A percentile compares a stretch with the other conserved stretches of the same genome.
These are phyloP conservation scores for Clonostachys rhizophaga DNA, from an alignment of 2,329 filamentous ascomycete species.

Conservation along the genomic window DNA sequence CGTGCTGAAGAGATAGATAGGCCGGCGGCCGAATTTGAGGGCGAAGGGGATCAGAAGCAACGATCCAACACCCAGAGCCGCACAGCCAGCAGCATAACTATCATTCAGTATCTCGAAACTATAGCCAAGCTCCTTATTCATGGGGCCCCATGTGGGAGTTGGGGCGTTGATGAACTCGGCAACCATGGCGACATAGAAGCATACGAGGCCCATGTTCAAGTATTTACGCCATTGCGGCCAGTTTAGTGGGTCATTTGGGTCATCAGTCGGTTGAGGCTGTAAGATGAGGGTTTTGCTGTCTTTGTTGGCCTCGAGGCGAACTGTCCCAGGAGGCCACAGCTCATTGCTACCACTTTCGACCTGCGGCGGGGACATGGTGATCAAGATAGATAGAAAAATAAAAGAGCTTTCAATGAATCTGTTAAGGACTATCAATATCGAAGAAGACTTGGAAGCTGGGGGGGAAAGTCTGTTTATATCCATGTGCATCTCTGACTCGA, in stretches of 20 bases:
- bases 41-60: slow-evolving; percentile 38
- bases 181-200: slow-evolving; percentile 1
- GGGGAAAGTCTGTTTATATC: too few species aligned
- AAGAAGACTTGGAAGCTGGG: too few species aligned
- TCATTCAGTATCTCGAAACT: slow-evolving; percentile 33
- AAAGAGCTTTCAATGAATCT: too few species aligned
- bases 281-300: neutral
- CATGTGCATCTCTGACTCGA: too few species aligned
- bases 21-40: slow-evolving; percentile 37
- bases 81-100: slow-evolving; percentile 35
- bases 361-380: too few species aligned
- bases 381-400: too few species aligned
- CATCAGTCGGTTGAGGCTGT: neutral
- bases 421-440: too few species aligned
- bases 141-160: slow-evolving; percentile 26
- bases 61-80: slow-evolving; percentile 30
- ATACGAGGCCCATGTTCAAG: neutral
- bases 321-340: too few species aligned
- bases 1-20: slow-evolving; percentile 35
- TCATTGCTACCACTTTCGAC: too few species aligned
- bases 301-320: too few species aligned
- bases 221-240: slow-evolving; percentile 1
- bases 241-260: neutral
- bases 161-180: slow-evolving; percentile 5
- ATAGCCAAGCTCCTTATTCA: slow-evolving; percentile 35